These are phyloP conservation scores for Marasmius fiardii DNA, from an alignment of 1,284 basidiomycete genomes.

Conservation along the genomic window DNA sequence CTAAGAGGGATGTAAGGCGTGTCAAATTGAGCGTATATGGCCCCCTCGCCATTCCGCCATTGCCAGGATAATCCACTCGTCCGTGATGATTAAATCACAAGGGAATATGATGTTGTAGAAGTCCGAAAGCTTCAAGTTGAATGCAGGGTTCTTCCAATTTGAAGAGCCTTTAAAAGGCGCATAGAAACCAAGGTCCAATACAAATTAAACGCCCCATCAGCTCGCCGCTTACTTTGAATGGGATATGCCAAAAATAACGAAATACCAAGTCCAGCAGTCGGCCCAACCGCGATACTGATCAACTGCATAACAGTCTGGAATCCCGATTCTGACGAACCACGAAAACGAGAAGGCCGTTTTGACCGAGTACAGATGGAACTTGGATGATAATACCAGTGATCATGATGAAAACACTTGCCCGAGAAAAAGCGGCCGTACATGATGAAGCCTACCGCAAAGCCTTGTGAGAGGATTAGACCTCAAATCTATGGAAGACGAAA, in stretches of 20 bases:
- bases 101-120: too few species aligned
- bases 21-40: too few species aligned
- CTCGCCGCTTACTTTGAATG: slow-evolving; percentile 51
- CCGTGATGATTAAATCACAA: too few species aligned
- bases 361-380: slow-evolving; percentile 83
- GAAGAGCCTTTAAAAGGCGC: background rate
- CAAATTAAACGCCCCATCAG: slow-evolving; percentile 58
- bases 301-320: slow-evolving; percentile 68
- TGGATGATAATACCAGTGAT: slow-evolving; percentile 86
- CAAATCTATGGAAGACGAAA: slow-evolving; percentile 2
- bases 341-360: slow-evolving; percentile 80
- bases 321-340: slow-evolving; percentile 59
- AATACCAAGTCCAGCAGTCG: slow-evolving; percentile 73
- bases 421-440: slow-evolving; percentile 79
- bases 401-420: slow-evolving; percentile 80
- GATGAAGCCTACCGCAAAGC: slow-evolving; percentile 84
- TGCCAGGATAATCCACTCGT: too few species aligned
- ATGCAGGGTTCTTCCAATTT: too few species aligned
- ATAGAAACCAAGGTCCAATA: too few species aligned
- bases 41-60: too few species aligned
- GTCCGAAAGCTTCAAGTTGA: too few species aligned
- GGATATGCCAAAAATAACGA: slow-evolving; percentile 58
- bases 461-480: slow-evolving; percentile 27
- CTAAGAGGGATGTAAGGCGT: too few species aligned
- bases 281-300: slow-evolving; percentile 58